A percentile compares a stretch with the other conserved stretches of the same genome.
Evolutionary conservation across 2,329 filamentous ascomycete genomes (phyloP).

Genomic region (Phoma sp.): DNA sequence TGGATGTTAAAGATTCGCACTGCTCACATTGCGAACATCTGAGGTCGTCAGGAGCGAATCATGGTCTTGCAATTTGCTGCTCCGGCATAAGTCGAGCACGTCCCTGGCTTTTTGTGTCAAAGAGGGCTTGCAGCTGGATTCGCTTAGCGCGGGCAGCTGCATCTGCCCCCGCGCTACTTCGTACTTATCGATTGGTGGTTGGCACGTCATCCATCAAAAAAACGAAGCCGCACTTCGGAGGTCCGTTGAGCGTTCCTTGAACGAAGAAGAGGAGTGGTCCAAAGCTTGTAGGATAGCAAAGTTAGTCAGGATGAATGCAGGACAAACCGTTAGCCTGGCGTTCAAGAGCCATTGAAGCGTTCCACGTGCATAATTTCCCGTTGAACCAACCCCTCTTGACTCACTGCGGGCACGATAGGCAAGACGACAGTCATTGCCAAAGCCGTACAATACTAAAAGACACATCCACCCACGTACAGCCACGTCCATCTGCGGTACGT

Average conservation of each 20-base stretch:
- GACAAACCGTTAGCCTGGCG: not conserved
- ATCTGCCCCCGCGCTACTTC: not conserved
- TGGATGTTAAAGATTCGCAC: too few species aligned
- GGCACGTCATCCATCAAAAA: constrained; percentile 25
- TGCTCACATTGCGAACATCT: too few species aligned
- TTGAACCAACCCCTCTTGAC: constrained; percentile 33
- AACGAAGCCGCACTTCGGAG: constrained; percentile 22
- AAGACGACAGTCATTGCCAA: constrained; percentile 22
- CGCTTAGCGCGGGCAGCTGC: constrained; percentile 12
- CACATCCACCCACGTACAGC: constrained; percentile 33
- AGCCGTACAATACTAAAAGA: constrained; percentile 41
- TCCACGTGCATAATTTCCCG: constrained; percentile 25
- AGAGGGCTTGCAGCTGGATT: not conserved
- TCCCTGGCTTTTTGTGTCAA: not conserved
- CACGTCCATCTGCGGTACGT: constrained; percentile 25
- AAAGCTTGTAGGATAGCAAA: not conserved
- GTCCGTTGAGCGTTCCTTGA: constrained; percentile 3
- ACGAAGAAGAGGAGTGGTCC: not conserved
- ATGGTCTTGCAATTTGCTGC: not conserved
- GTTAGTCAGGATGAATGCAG: not conserved
- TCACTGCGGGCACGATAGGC: constrained; percentile 25
- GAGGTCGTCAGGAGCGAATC: not conserved
- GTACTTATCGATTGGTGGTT: constrained; percentile 4
- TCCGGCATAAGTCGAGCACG: not conserved
- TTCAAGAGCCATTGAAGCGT: constrained; percentile 27